Percentiles rank a stretch among this genome's conserved stretches.
Conservation (phyloP, 768 basidiomycete genomes). For the Rhodotorula babjevae region DNA sequence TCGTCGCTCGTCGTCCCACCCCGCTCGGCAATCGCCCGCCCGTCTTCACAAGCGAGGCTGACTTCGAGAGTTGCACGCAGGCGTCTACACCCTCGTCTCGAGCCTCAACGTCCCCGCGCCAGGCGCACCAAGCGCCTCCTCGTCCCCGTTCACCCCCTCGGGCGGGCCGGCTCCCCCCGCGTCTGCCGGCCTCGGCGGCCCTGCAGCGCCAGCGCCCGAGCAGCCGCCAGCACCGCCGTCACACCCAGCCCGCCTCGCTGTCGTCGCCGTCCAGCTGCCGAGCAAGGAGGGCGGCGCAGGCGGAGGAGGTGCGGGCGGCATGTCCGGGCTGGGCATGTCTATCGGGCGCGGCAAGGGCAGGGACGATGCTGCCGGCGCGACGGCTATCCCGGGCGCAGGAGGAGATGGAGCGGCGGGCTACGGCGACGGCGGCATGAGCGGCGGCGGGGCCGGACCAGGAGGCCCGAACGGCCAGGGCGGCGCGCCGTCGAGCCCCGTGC, state of each 20-base stretch:
- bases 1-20: not conserved
- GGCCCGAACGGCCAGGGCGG: not conserved
- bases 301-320: not conserved
- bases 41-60: no score
- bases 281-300: not conserved
- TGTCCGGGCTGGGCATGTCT: conserved; percentile 27
- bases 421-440: not conserved
- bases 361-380: not conserved
- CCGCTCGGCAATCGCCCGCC: not conserved
- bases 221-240: conserved; percentile 17
- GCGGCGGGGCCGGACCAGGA: not conserved
- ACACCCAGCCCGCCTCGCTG: conserved; percentile 9
- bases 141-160: conserved; percentile 49
- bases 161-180: conserved; percentile 50
- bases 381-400: not conserved
- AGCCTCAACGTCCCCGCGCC: conserved; percentile 2
- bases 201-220: not conserved
- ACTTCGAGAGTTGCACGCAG: not conserved
- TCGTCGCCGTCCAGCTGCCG: conserved; percentile 21
- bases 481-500: conserved; percentile 2
- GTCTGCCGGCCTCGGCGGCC: not conserved
- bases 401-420: no score
- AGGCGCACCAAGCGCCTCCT: conserved; percentile 43
- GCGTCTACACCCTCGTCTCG: conserved; percentile 31
- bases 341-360: conserved; percentile 15